Percentiles rank a stretch among this genome's conserved stretches.
These are phyloP conservation scores for Brassica nigra DNA, from an alignment of 345 rosid species.

Conservation along the genomic window DNA sequence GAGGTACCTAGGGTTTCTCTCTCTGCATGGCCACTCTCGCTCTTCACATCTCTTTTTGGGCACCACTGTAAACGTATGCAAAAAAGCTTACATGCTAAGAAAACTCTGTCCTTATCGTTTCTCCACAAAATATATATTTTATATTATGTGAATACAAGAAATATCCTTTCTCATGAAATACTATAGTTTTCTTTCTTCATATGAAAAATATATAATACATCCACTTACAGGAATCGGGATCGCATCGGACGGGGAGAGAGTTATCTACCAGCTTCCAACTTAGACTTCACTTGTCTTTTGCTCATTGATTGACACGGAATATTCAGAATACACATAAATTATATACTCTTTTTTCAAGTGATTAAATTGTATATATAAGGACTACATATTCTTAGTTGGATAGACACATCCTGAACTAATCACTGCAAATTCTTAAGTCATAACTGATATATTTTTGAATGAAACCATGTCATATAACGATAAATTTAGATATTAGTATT, in stretches of 20 bases:
- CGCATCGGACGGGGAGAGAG: constrained; percentile 18
- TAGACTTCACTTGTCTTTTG: constrained; percentile 21
- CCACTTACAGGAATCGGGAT: constrained; percentile 10
- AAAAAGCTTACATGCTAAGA: constrained; percentile 42
- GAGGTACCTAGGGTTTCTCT: constrained; percentile 41
- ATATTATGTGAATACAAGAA: neutral
- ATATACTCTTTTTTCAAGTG: neutral
- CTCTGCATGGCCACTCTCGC: constrained; percentile 47
- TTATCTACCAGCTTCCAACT: constrained; percentile 10
- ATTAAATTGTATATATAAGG: neutral
- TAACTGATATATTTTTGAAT: neutral
- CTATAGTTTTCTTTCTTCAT: neutral
- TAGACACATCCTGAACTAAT: constrained; percentile 4
- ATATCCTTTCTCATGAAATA: constrained; percentile 5
- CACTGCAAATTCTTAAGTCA: neutral
- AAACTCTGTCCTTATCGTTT: constrained; percentile 35
- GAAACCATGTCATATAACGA: neutral
- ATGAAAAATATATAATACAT: neutral
- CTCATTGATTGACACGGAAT: constrained; percentile 13
- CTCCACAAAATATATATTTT: constrained; percentile 5
- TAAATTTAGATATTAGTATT: neutral
- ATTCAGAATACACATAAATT: neutral
- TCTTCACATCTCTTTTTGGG: constrained; percentile 37
- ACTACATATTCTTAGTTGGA: neutral
- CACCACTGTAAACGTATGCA: constrained; percentile 29